Conservation (phyloP, 75 land plant genomes). For the Pseudotsuga menziesii region DNA sequence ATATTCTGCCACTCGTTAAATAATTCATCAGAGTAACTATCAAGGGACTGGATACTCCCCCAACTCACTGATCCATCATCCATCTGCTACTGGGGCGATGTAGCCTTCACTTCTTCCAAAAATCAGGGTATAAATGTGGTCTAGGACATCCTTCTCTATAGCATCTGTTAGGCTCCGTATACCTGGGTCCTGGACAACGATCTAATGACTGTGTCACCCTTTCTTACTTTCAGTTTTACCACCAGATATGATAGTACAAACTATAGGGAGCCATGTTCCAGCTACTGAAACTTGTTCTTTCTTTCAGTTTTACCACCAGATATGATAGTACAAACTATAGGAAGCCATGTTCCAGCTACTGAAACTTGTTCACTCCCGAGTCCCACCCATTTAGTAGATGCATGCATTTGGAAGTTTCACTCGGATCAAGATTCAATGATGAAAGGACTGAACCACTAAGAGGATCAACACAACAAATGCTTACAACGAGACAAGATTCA, state of each 20-base stretch:
- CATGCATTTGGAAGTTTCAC: constrained; percentile 84
- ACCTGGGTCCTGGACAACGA: no score
- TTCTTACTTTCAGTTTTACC: constrained; percentile 88
- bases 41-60: no score
- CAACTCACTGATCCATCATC: no score
- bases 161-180: no score
- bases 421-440: constrained; percentile 51
- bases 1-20: no score
- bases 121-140: no score
- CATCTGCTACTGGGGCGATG: no score
- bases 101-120: no score
- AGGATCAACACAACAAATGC: constrained; percentile 88
- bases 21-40: no score
- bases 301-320: constrained; percentile 85
- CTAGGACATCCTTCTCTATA: no score
- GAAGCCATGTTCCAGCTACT: constrained; percentile 74
- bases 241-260: constrained; percentile 67
- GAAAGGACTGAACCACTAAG: constrained; percentile 69
- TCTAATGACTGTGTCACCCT: no score
- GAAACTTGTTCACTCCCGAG: constrained; percentile 66
- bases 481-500: constrained; percentile 39
- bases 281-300: constrained; percentile 76
- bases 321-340: constrained; percentile 67
- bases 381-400: constrained; percentile 56
- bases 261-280: constrained; percentile 68